A percentile compares a stretch with the other conserved stretches of the same genome.
Conservation (phyloP, 1,284 basidiomycete species). For the Takashimella tepidaria region DNA sequence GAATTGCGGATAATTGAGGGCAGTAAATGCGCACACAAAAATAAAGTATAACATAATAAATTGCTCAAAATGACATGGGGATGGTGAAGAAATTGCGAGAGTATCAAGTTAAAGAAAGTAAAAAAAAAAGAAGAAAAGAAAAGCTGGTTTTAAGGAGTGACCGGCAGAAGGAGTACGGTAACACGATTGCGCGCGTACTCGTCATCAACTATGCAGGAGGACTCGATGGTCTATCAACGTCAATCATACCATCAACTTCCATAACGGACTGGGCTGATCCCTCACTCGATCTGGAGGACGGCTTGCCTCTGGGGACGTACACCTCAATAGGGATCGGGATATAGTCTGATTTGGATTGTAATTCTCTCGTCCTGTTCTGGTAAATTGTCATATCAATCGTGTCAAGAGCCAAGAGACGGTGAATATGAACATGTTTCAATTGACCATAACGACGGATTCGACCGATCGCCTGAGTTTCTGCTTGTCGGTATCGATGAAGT, state of each 20-base stretch:
- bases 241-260: neutral
- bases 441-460: slow-evolving; percentile 83
- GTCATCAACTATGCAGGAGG: no score
- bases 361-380: slow-evolving; percentile 21
- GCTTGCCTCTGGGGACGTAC: slow-evolving; percentile 9
- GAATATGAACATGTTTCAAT: slow-evolving; percentile 69
- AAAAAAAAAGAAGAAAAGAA: no score
- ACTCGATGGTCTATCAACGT: no score
- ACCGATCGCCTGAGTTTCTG: slow-evolving; percentile 85
- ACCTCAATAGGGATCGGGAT: slow-evolving; percentile 25
- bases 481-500: slow-evolving; percentile 76
- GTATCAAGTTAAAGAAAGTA: no score
- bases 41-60: no score
- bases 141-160: no score
- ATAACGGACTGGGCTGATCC: no score
- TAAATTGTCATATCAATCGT: slow-evolving; percentile 79
- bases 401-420: slow-evolving; percentile 70
- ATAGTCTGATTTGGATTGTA: slow-evolving; percentile 32
- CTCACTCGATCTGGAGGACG: neutral
- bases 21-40: no score
- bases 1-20: no score
- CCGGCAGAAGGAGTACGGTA: no score
- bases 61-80: neutral
- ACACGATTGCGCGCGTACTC: no score
- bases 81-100: no score